Evolutionary conservation across 257 asterid species (phyloP).

Genomic region (Capsicum baccatum): DNA sequence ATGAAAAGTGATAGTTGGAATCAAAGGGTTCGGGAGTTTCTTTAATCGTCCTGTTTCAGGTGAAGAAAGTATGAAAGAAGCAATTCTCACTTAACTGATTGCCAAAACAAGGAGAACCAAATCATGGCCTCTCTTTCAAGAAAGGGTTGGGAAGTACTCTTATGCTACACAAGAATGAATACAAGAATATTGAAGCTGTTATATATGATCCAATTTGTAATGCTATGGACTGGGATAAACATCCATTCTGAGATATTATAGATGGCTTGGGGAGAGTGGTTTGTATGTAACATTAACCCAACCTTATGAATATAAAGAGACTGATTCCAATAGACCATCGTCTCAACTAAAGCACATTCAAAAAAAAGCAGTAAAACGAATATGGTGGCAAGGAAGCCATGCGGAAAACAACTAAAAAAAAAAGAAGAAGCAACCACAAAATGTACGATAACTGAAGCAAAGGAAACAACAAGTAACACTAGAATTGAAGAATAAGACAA

Average conservation of each 20-base stretch:
- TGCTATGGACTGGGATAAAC: conserved; percentile 51
- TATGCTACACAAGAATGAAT: neutral
- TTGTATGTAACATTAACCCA: too few relatives aligned
- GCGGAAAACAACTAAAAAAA: neutral
- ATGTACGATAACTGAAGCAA: too few relatives aligned
- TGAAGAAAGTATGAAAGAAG: conserved; percentile 25
- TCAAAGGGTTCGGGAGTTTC: conserved; percentile 82
- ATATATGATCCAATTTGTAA: neutral
- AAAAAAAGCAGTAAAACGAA: too few relatives aligned
- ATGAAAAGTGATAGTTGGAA: conserved; percentile 64
- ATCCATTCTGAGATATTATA: conserved; percentile 63
- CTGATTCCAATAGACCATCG: too few relatives aligned
- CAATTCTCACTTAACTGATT: conserved; percentile 36
- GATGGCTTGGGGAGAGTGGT: conserved; percentile 25
- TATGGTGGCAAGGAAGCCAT: neutral
- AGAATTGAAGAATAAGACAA: too few relatives aligned
- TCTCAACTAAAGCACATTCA: too few relatives aligned
- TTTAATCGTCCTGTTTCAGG: conserved; percentile 28
- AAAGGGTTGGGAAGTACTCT: neutral
- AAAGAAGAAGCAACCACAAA: too few relatives aligned
- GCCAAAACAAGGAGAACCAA: conserved; percentile 25
- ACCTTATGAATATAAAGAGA: too few relatives aligned
- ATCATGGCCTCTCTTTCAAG: neutral
- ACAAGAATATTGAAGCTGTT: neutral
- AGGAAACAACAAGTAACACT: neutral